Percentiles rank a stretch among this genome's conserved stretches.
These are phyloP conservation scores for Fragaria vesca DNA, from an alignment of 306 rosid species.

Conservation along the genomic window DNA sequence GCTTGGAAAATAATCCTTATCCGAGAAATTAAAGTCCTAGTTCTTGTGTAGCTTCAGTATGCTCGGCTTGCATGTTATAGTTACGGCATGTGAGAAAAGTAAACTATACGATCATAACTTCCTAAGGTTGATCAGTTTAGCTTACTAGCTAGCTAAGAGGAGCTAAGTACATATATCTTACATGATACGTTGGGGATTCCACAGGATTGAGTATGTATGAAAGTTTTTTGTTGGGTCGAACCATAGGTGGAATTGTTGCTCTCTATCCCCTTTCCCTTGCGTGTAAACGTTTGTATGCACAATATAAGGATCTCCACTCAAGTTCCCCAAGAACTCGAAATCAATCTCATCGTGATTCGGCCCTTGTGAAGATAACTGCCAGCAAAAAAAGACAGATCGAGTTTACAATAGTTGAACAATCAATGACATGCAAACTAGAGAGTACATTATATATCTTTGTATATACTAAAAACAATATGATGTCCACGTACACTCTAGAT, in stretches of 20 bases:
- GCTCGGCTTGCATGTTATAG: not conserved
- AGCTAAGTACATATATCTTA: constrained; percentile 11
- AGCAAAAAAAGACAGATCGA: not conserved
- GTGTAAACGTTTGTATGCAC: constrained; percentile 38
- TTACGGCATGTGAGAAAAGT: not conserved
- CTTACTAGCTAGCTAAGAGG: not conserved
- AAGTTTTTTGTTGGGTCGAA: constrained; percentile 37
- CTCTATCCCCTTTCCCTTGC: constrained; percentile 31
- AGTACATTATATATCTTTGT: no score
- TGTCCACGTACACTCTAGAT: not conserved
- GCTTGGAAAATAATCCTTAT: not conserved
- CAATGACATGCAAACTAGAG: not conserved
- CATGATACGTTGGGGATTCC: constrained; percentile 30
- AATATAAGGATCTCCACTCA: constrained; percentile 33
- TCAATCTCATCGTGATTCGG: constrained; percentile 35
- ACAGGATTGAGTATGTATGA: constrained; percentile 32
- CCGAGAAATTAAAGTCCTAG: not conserved
- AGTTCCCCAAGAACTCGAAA: constrained; percentile 40
- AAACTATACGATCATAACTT: not conserved
- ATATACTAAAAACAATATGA: not conserved
- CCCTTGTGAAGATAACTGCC: constrained; percentile 36
- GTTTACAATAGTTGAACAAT: not conserved
- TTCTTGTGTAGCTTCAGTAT: not conserved
- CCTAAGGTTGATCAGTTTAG: not conserved
- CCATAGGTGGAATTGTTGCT: constrained; percentile 42